A percentile compares a stretch with the other conserved stretches of the same genome.
phyloP scores from a whole-genome alignment of 2,329 filamentous ascomycete genomes.

The Botrytis medusae region DNA sequence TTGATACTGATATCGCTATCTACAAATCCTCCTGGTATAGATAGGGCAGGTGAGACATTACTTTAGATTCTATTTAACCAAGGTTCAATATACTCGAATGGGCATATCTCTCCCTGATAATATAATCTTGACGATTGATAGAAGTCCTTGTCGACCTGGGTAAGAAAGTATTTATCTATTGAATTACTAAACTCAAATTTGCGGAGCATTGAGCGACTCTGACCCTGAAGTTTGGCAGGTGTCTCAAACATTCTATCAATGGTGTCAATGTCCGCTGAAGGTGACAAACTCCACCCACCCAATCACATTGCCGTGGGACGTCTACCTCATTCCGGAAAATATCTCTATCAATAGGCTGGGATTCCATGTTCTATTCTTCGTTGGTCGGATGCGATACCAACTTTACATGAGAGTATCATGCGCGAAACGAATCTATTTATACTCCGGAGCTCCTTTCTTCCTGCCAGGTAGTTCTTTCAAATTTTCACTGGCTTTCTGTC shows the following conservation, averaged over 20 bases:
- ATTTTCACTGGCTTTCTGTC: neutral
- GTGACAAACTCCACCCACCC: neutral
- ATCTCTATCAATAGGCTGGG: neutral
- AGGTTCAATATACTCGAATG: constrained; percentile 9
- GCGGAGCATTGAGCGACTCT: neutral
- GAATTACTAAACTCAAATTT: neutral
- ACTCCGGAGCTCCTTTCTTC: neutral
- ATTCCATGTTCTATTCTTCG: neutral
- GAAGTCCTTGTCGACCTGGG: neutral
- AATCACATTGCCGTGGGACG: neutral
- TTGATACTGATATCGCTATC: constrained; percentile 6
- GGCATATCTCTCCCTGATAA: constrained; percentile 16
- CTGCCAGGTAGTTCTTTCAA: neutral
- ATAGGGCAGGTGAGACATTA: constrained; percentile 10
- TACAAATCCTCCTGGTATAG: neutral
- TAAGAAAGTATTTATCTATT: neutral
- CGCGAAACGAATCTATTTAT: neutral
- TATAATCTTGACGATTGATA: constrained; percentile 20
- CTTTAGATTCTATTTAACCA: neutral
- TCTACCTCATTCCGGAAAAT: neutral
- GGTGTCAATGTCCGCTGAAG: neutral
- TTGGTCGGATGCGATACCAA: neutral
- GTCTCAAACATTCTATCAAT: constrained; percentile 1
- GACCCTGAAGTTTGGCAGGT: neutral
- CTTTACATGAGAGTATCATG: neutral